phyloP scores from a whole-genome alignment of 1,284 basidiomycete genomes.

The Trichosporon inkin region DNA sequence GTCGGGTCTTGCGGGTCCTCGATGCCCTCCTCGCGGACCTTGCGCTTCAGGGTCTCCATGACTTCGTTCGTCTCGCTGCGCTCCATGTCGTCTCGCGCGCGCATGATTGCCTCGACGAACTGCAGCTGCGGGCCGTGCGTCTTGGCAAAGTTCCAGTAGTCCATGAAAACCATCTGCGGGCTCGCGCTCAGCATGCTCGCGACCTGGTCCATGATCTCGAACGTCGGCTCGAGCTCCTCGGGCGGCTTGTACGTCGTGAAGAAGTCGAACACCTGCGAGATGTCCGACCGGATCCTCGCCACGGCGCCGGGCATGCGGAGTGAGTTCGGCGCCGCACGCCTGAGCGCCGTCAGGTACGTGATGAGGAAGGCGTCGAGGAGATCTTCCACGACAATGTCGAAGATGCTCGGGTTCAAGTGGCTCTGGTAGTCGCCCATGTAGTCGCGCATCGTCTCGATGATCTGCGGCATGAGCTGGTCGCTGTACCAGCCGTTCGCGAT shows the following conservation, averaged over 20 bases:
- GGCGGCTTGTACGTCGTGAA: slow-evolving; percentile 74
- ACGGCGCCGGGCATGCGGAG: slow-evolving; percentile 80
- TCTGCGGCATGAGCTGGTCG: slow-evolving; percentile 59
- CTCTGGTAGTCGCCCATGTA: slow-evolving; percentile 90
- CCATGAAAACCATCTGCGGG: slow-evolving; percentile 88
- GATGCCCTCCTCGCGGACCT: slow-evolving; percentile 80
- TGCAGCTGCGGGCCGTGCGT: slow-evolving; percentile 86
- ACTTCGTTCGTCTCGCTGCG: slow-evolving; percentile 79
- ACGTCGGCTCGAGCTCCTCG: slow-evolving; percentile 73
- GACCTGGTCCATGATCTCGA: slow-evolving; percentile 83
- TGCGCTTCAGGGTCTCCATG: slow-evolving; percentile 89
- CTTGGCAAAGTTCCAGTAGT: slow-evolving; percentile 94
- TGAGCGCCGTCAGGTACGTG: slow-evolving; percentile 81
- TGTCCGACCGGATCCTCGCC: slow-evolving; percentile 75
- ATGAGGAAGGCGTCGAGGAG: slow-evolving; percentile 88
- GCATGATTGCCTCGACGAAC: slow-evolving; percentile 87
- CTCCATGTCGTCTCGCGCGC: slow-evolving; percentile 85
- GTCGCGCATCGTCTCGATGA: slow-evolving; percentile 92
- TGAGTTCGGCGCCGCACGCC: slow-evolving; percentile 66
- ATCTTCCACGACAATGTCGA: slow-evolving; percentile 90
- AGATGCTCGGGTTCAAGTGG: slow-evolving; percentile 83
- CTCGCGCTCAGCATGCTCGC: slow-evolving; percentile 81
- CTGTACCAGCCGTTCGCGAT: slow-evolving; percentile 79
- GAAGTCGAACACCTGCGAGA: slow-evolving; percentile 70
- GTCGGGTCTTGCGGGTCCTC: slow-evolving; percentile 60